Percentiles rank a stretch among this genome's conserved stretches.
Evolutionary conservation across 345 rosid species (phyloP).

Genomic region (Eucalyptus coolabah): DNA sequence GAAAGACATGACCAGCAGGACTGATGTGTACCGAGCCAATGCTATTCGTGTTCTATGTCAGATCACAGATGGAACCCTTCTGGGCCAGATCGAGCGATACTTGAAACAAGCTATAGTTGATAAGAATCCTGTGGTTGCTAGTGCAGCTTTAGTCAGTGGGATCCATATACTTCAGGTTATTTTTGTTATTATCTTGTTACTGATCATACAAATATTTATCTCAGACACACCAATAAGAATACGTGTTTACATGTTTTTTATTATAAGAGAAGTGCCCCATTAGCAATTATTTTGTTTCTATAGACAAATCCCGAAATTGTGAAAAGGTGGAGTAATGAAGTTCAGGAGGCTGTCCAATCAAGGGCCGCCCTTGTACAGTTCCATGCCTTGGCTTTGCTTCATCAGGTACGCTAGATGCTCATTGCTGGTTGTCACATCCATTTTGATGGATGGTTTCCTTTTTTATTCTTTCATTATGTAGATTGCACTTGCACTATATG

Average conservation of each 20-base stretch:
- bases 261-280: background rate
- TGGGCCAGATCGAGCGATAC: slow-evolving; percentile 88
- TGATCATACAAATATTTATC: background rate
- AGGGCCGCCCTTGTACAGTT: slow-evolving; percentile 97
- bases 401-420: slow-evolving; percentile 36
- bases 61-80: slow-evolving; percentile 89
- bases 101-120: slow-evolving; percentile 98
- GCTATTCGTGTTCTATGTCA: slow-evolving; percentile 96
- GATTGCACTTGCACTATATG: background rate
- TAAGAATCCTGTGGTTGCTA: slow-evolving; percentile 96
- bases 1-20: slow-evolving; percentile 99
- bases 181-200: background rate
- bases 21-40: slow-evolving; percentile 96
- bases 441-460: background rate
- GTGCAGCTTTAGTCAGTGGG: slow-evolving; percentile 99
- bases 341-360: slow-evolving; percentile 96
- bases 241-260: background rate
- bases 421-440: background rate
- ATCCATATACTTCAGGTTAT: slow-evolving; percentile 89
- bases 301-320: slow-evolving; percentile 90
- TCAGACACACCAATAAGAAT: background rate
- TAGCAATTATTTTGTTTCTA: background rate
- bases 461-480: background rate
- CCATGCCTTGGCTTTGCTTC: slow-evolving; percentile 89
- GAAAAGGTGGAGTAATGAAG: slow-evolving; percentile 98